Evolutionary conservation across 202 grass and related monocot species (phyloP), one percentile per base, ranked within the genome.

Genomic region (Hordeum pubiflorum): DNA sequence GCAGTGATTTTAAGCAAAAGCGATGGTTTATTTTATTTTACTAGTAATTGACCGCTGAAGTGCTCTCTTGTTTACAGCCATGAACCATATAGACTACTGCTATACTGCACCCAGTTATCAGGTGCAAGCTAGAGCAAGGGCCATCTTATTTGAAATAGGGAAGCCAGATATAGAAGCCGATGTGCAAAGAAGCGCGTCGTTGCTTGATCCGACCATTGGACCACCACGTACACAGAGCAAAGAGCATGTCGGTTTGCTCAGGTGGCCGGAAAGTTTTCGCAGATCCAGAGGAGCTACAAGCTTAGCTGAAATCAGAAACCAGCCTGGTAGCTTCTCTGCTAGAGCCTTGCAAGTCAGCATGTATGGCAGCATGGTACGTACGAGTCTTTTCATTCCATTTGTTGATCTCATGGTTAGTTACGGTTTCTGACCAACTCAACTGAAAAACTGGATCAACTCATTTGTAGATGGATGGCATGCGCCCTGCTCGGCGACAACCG

Each of bases 341-440:
- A 90, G 84, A 84, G 95, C 95, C 29, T 66, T 97, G 82, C 86
- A 94, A 36, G 55, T 97, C 79, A 97, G 92, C 88, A 94, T 88
- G 74, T 97, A 94, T 31, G 94, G 94, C 22, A 91, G 92, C 88
- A 93, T 88, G 92, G 95, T 97, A 81, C 21, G 85, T 70, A 36
- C 21, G 23, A 10, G 2, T 4, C 23, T 26, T 23, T 26, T 8
- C 20, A 26, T 46, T 20, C 3, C 0, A 1, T 69, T 6, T 4
- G 10, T 62, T 11, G 5, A 22, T 12, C 4, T 23, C 48, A 55
- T 40, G 23, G 67, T 22, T 4, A 0, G 41, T 1, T 4, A 26
- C 24, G 24, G 24, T 26, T 26, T 7, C 11, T 68, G 18, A 46
- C 27, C 12, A 70, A 9, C 22, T 2, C 21, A 12, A 6, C n/a